Percentiles rank a stretch among this genome's conserved stretches.
These are phyloP conservation scores for Penicillium sp. DNA, from an alignment of 2,329 filamentous ascomycete genomes.

Conservation along the genomic window DNA sequence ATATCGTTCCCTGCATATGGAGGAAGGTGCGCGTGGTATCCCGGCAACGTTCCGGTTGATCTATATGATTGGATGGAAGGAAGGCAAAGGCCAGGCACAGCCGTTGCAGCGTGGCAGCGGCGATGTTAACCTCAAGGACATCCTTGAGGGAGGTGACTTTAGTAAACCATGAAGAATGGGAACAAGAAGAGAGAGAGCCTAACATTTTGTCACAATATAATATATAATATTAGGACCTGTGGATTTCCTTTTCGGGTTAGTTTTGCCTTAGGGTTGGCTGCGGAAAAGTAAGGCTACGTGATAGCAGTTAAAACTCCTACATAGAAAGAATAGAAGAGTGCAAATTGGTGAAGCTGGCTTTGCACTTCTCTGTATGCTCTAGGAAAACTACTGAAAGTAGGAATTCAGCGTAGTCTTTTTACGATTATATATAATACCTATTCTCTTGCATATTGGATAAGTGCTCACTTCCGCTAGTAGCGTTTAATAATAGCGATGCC, in stretches of 20 bases:
- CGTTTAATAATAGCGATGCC: too few species aligned
- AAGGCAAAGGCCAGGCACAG: conserved; percentile 71
- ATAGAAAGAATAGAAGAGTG: too few species aligned
- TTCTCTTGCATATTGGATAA: too few species aligned
- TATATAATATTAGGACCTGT: not conserved
- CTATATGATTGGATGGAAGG: conserved; percentile 99
- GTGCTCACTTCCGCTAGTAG: too few species aligned
- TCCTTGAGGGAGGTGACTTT: conserved; percentile 54
- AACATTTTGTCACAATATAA: conserved; percentile 23
- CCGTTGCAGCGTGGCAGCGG: conserved; percentile 81
- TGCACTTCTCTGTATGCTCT: too few species aligned
- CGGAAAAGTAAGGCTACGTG: not conserved
- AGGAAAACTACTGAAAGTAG: too few species aligned
- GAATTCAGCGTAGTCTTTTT: too few species aligned
- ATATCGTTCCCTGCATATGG: conserved; percentile 82
- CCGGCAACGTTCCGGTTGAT: conserved; percentile 94
- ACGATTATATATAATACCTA: too few species aligned
- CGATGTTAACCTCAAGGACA: conserved; percentile 82
- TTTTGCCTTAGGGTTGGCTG: too few species aligned
- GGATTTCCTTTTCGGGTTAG: too few species aligned
- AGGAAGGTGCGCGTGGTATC: conserved; percentile 61
- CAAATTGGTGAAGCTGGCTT: too few species aligned
- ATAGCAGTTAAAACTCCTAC: not conserved
- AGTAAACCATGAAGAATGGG: conserved; percentile 17
- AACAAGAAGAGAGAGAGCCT: conserved; percentile 7